Conservation (phyloP, 2,329 filamentous ascomycete species). For the Hymenoscyphus scutula region DNA sequence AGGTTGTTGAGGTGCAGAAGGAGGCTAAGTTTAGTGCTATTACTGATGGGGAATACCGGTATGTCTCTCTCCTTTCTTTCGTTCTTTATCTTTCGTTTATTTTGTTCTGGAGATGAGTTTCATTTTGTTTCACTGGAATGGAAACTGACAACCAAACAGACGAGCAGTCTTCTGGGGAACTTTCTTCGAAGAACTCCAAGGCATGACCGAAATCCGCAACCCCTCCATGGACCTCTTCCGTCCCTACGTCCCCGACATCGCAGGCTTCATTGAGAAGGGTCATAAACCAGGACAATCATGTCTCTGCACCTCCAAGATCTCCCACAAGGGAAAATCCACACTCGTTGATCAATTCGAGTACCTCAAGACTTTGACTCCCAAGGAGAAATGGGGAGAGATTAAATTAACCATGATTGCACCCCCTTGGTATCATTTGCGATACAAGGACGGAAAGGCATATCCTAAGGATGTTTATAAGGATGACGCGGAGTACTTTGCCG, state of each 20-base stretch:
- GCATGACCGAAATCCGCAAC: constrained; percentile 30
- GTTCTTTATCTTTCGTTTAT: not conserved
- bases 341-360: constrained; percentile 48
- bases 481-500: constrained; percentile 53
- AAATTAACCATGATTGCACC: constrained; percentile 68
- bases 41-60: constrained; percentile 57
- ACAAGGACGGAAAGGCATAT: constrained; percentile 52
- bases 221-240: constrained; percentile 41
- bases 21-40: constrained; percentile 55
- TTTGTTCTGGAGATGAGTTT: not conserved
- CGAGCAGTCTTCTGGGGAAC: constrained; percentile 34
- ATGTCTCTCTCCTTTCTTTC: not conserved
- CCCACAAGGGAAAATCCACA: constrained; percentile 43
- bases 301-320: constrained; percentile 47
- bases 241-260: constrained; percentile 41
- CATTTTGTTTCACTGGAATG: not conserved
- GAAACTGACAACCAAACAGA: constrained; percentile 8
- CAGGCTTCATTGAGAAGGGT: constrained; percentile 44
- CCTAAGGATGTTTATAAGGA: constrained; percentile 50
- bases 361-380: constrained; percentile 58
- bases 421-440: constrained; percentile 68
- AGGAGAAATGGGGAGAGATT: constrained; percentile 62
- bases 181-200: constrained; percentile 31
- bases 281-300: constrained; percentile 48
- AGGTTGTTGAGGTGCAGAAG: constrained; percentile 57